phyloP scores from a whole-genome alignment of 306 rosid genomes.

The Neltuma alba region DNA sequence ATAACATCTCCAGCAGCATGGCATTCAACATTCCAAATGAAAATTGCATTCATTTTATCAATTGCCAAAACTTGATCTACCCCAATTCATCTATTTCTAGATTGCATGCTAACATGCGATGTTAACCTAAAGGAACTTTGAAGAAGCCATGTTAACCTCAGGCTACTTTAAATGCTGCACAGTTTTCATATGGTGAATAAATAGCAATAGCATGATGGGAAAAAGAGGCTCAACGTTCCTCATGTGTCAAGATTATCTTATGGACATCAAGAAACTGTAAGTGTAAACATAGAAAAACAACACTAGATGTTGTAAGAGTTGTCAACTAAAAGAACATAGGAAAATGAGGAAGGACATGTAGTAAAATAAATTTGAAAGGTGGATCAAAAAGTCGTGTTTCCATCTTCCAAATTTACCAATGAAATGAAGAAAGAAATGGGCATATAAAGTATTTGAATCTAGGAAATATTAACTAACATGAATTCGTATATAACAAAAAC shows the following conservation, averaged over 20 bases:
- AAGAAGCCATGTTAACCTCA: not conserved
- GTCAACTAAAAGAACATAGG: constrained; percentile 14
- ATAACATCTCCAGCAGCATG: no score
- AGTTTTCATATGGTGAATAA: not conserved
- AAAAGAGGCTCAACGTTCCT: not conserved
- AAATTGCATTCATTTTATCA: not conserved
- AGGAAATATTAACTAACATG: not conserved
- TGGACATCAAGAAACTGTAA: constrained; percentile 4
- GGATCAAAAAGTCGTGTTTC: constrained; percentile 1
- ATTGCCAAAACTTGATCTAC: not conserved
- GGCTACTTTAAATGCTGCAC: not conserved
- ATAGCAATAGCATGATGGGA: not conserved
- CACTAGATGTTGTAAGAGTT: not conserved
- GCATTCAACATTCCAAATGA: not conserved
- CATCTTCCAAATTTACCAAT: constrained; percentile 2
- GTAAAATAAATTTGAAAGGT: constrained; percentile 3
- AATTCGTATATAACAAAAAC: constrained; percentile 31
- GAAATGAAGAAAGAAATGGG: not conserved
- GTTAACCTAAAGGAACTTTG: no score
- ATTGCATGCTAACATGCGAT: not conserved
- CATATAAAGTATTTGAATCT: not conserved
- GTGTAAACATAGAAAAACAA: not conserved
- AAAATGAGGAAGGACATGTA: constrained; percentile 1
- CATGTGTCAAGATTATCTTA: not conserved
- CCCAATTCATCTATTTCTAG: not conserved